These are phyloP conservation scores for Sisymbrium irio DNA, from an alignment of 345 rosid genomes.

Conservation along the genomic window DNA sequence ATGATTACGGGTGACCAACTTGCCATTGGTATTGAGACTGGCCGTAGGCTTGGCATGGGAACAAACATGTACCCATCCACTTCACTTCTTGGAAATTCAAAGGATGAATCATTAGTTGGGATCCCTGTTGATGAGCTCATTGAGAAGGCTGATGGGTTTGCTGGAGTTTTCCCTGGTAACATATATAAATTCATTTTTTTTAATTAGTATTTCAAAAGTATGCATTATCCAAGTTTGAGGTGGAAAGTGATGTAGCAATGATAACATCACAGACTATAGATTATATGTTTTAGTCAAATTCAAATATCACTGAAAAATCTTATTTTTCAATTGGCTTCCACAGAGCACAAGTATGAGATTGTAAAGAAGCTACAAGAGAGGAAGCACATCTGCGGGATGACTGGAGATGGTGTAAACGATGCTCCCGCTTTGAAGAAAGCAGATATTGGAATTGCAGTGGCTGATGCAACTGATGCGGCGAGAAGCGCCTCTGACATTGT, in stretches of 20 bases:
- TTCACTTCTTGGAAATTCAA: constrained; percentile 58
- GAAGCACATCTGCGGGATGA: constrained; percentile 84
- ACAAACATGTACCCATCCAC: constrained; percentile 86
- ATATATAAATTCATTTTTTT: background rate
- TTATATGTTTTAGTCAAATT: background rate
- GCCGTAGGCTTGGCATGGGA: constrained; percentile 90
- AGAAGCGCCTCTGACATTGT: constrained; percentile 82
- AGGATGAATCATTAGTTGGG: constrained; percentile 52
- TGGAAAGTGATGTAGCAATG: background rate
- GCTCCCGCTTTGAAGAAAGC: constrained; percentile 85
- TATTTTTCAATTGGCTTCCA: background rate
- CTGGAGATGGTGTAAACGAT: constrained; percentile 85
- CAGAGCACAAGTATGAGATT: constrained; percentile 80
- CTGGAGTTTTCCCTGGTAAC: constrained; percentile 86
- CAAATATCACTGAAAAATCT: background rate
- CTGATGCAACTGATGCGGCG: constrained; percentile 82
- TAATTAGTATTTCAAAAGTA: background rate
- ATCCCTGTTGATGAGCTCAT: constrained; percentile 71
- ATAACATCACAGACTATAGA: background rate
- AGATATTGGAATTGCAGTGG: constrained; percentile 82
- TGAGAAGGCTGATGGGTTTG: constrained; percentile 81
- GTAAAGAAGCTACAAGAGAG: constrained; percentile 72
- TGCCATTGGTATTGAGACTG: constrained; percentile 84
- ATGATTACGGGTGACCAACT: constrained; percentile 94
- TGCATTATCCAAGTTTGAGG: too few relatives aligned